phyloP scores from a whole-genome alignment of 1,284 basidiomycete species.

The Naganishia sp. region DNA sequence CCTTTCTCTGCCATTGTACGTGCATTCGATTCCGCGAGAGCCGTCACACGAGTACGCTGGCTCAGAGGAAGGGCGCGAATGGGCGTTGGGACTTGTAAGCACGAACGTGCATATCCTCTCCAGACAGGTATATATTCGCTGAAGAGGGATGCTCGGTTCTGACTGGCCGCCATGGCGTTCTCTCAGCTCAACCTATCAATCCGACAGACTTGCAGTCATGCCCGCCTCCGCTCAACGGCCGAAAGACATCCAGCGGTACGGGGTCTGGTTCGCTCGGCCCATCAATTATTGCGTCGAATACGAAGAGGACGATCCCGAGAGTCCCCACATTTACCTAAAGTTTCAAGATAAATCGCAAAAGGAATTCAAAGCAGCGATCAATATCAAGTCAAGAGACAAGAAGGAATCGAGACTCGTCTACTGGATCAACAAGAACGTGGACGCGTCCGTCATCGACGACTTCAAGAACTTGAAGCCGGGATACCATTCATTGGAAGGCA shows the following conservation, averaged over 20 bases:
- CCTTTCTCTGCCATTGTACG: too few relatives aligned
- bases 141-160: too few relatives aligned
- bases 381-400: slow-evolving; percentile 15
- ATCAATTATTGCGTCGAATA: slow-evolving; percentile 6
- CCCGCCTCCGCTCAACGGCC: background rate
- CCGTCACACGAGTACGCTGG: too few relatives aligned
- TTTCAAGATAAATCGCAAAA: slow-evolving; percentile 14
- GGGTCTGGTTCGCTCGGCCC: slow-evolving; percentile 14
- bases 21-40: too few relatives aligned
- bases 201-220: background rate
- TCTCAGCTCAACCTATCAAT: background rate
- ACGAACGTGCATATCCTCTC: too few relatives aligned
- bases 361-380: slow-evolving; percentile 20
- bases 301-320: slow-evolving; percentile 7
- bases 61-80: too few relatives aligned
- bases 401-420: slow-evolving; percentile 23
- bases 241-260: slow-evolving; percentile 6
- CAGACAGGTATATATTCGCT: too few relatives aligned
- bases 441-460: slow-evolving; percentile 6
- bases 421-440: slow-evolving; percentile 18
- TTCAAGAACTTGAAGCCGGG: slow-evolving; percentile 11
- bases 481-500: slow-evolving; percentile 3
- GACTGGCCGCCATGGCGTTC: too few relatives aligned
- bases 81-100: too few relatives aligned
- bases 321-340: slow-evolving; percentile 20